phyloP scores from a whole-genome alignment of 495 filamentous ascomycete genomes.

The Aspergillus carlsbadensis region DNA sequence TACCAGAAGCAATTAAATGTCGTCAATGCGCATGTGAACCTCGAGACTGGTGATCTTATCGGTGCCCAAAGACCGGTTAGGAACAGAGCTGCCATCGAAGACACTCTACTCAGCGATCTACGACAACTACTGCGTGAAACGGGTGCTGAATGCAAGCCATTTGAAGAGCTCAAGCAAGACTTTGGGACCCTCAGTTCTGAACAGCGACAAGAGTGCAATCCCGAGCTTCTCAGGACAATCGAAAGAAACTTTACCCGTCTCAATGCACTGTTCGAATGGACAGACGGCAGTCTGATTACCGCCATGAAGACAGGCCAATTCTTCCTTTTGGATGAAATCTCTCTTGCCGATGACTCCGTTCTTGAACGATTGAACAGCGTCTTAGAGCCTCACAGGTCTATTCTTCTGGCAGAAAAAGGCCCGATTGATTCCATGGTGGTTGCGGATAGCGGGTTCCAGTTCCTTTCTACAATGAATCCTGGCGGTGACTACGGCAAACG shows the following conservation, averaged over 20 bases:
- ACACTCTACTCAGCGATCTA: conserved; percentile 64
- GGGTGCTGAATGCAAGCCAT: conserved; percentile 29
- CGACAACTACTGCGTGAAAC: conserved; percentile 37
- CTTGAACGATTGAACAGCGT: conserved; percentile 96
- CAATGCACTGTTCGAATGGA: conserved; percentile 94
- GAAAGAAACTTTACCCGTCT: conserved; percentile 56
- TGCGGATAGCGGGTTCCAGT: conserved; percentile 84
- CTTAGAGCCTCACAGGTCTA: conserved; percentile 81
- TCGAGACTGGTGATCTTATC: conserved; percentile 95
- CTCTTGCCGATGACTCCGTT: conserved; percentile 95
- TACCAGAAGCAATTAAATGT: conserved; percentile 73
- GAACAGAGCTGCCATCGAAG: conserved; percentile 71
- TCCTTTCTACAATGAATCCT: conserved; percentile 98
- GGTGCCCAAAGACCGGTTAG: conserved; percentile 90
- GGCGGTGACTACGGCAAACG: conserved; percentile 97
- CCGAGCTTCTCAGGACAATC: conserved; percentile 55
- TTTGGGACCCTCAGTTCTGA: conserved; percentile 43
- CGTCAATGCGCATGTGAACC: conserved; percentile 96
- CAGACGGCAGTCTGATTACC: conserved; percentile 89
- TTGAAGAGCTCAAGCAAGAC: conserved; percentile 45
- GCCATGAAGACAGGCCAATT: conserved; percentile 88
- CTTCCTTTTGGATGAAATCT: conserved; percentile 97
- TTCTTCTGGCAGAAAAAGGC: conserved; percentile 93
- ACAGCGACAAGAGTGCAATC: conserved; percentile 40
- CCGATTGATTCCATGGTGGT: conserved; percentile 73